Conservation (phyloP, 805 yeast species). For the Candida argentea region DNA sequence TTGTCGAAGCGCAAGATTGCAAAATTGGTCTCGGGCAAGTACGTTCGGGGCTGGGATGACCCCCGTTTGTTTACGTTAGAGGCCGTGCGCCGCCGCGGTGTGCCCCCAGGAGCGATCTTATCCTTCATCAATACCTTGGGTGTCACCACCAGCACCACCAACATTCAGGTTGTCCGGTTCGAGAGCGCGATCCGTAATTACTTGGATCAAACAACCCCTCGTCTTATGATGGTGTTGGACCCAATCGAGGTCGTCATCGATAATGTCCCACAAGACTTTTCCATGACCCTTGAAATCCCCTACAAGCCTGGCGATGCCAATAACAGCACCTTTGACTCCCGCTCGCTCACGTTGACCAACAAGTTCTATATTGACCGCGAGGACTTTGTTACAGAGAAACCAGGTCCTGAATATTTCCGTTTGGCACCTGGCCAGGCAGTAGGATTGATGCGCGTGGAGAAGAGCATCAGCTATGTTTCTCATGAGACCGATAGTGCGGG, state of each 20-base stretch:
- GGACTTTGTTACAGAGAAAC: constrained; percentile 56
- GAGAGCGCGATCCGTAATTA: constrained; percentile 83
- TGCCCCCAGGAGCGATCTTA: constrained; percentile 96
- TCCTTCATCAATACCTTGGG: constrained; percentile 91
- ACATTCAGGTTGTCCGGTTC: constrained; percentile 82
- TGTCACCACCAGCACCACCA: constrained; percentile 88
- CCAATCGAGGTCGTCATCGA: constrained; percentile 80
- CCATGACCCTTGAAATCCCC: constrained; percentile 66
- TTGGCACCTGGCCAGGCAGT: constrained; percentile 91
- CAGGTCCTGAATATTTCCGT: constrained; percentile 73
- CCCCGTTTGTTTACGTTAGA: constrained; percentile 94
- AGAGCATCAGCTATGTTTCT: constrained; percentile 61
- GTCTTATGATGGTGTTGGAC: constrained; percentile 85
- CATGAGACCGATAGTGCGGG: constrained; percentile 58
- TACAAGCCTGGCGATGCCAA: constrained; percentile 69
- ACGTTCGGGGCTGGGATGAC: constrained; percentile 97
- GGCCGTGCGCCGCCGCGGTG: constrained; percentile 92
- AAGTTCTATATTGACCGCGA: constrained; percentile 75
- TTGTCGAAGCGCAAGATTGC: constrained; percentile 95
- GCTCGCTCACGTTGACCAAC: constrained; percentile 67
- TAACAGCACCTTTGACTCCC: constrained; percentile 45
- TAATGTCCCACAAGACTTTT: constrained; percentile 66
- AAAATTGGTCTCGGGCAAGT: constrained; percentile 68
- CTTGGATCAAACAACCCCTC: constrained; percentile 84
- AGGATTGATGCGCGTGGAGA: constrained; percentile 87